A percentile compares a stretch with the other conserved stretches of the same genome.
Evolutionary conservation across 2,329 filamentous ascomycete genomes (phyloP).

Genomic region (Blumeria graminis): DNA sequence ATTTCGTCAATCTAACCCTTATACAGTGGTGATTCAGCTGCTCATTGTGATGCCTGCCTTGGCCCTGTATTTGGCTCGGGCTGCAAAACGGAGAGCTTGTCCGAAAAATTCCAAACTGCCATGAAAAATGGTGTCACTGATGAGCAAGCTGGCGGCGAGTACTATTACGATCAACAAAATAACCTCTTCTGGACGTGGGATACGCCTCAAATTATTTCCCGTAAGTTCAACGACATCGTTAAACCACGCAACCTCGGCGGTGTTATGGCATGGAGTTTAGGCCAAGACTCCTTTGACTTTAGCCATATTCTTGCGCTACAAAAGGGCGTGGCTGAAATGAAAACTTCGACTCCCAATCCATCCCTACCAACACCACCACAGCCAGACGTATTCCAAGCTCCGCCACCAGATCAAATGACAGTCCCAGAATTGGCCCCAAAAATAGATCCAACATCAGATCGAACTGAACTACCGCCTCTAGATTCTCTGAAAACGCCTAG

Average conservation of each 20-base stretch:
- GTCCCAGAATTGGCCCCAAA: too few species aligned
- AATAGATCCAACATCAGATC: too few species aligned
- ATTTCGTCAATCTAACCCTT: not conserved
- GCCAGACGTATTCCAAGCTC: too few species aligned
- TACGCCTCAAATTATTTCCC: conserved; percentile 30
- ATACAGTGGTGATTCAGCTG: not conserved
- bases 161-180: conserved; percentile 36
- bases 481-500: too few species aligned
- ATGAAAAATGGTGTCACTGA: conserved; percentile 29
- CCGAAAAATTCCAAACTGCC: conserved; percentile 28
- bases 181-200: conserved; percentile 55
- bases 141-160: conserved; percentile 32
- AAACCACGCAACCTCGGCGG: conserved; percentile 33
- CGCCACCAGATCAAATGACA: too few species aligned
- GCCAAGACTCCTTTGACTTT: conserved; percentile 31
- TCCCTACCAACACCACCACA: too few species aligned
- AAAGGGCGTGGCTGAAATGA: conserved; percentile 3
- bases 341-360: too few species aligned
- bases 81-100: not conserved
- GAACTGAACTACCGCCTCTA: too few species aligned
- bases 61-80: not conserved
- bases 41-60: not conserved
- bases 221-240: conserved; percentile 38
- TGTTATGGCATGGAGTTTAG: conserved; percentile 52
- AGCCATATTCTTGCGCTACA: conserved; percentile 21